A percentile compares a stretch with the other conserved stretches of the same genome.
These are phyloP conservation scores for Naganishia sp. DNA, from an alignment of 1,284 basidiomycete genomes.

Conservation along the genomic window DNA sequence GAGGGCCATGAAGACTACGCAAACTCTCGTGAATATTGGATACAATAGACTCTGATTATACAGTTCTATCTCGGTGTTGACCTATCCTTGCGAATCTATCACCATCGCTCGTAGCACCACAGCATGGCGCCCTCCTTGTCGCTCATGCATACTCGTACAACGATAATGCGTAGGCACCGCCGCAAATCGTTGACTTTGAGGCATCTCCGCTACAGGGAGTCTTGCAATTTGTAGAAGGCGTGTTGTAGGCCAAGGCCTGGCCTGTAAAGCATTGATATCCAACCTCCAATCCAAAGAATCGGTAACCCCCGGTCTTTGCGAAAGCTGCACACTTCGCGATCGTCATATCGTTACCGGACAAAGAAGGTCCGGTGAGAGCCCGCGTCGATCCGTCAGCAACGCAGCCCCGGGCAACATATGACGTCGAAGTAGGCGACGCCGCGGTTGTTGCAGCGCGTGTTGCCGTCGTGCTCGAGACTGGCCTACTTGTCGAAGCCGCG, in stretches of 20 bases:
- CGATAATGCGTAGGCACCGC: not conserved
- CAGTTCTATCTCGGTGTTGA: no score
- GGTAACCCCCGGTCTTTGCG: not conserved
- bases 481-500: not conserved
- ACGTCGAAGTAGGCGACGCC: not conserved
- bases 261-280: constrained; percentile 4
- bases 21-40: no score
- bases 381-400: not conserved
- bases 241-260: not conserved
- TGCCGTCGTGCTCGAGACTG: not conserved
- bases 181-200: constrained; percentile 1
- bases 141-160: not conserved
- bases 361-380: not conserved
- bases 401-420: not conserved
- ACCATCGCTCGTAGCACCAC: no score
- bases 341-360: not conserved
- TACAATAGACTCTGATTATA: no score
- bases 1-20: no score
- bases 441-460: not conserved
- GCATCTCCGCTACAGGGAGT: not conserved
- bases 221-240: constrained; percentile 3
- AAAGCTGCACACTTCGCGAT: constrained; percentile 4
- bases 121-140: not conserved
- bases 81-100: no score
- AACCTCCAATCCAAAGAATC: constrained; percentile 2